phyloP scores from a whole-genome alignment of 495 filamentous ascomycete genomes.

The Penicillium herquei region DNA sequence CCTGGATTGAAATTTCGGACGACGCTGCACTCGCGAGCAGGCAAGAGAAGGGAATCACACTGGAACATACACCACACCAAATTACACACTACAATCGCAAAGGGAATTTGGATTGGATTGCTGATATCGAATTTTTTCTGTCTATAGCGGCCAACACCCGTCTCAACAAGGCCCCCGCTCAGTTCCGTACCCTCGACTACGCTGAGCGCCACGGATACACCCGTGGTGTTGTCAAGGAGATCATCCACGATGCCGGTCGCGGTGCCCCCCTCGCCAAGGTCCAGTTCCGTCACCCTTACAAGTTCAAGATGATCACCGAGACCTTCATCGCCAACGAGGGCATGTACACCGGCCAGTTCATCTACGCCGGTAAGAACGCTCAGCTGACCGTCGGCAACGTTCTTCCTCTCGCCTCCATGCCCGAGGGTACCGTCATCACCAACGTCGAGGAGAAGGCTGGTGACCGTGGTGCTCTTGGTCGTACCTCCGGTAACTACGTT shows the following conservation, averaged over 20 bases:
- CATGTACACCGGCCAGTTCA: conserved; percentile 99
- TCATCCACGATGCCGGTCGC: conserved; percentile 98
- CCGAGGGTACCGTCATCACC: conserved; percentile 96
- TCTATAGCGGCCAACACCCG: conserved; percentile 74
- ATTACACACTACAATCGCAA: conserved; percentile 16
- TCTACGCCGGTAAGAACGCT: conserved; percentile 99
- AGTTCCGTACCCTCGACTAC: conserved; percentile 94
- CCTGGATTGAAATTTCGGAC: conserved; percentile 16
- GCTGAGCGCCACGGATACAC: conserved; percentile 96
- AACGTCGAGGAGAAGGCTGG: conserved; percentile 99
- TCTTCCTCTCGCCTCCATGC: conserved; percentile 87
- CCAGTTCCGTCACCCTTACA: conserved; percentile 90
- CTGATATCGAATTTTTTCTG: conserved; percentile 40
- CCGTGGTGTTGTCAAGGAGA: conserved; percentile 95
- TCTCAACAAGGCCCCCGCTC: conserved; percentile 86
- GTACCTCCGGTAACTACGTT: conserved; percentile 98
- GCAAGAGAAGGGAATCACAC: conserved; percentile 3
- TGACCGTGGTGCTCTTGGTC: conserved; percentile 91
- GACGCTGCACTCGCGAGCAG: conserved; percentile 13
- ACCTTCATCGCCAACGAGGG: conserved; percentile 99
- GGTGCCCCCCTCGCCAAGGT: conserved; percentile 97
- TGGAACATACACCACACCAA: neutral
- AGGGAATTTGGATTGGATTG: conserved; percentile 17
- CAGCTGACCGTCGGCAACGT: conserved; percentile 93
- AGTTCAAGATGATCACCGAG: conserved; percentile 86